Conservation (phyloP, 2,329 filamentous ascomycete species). For the Stagonosporopsis vannaccii region DNA sequence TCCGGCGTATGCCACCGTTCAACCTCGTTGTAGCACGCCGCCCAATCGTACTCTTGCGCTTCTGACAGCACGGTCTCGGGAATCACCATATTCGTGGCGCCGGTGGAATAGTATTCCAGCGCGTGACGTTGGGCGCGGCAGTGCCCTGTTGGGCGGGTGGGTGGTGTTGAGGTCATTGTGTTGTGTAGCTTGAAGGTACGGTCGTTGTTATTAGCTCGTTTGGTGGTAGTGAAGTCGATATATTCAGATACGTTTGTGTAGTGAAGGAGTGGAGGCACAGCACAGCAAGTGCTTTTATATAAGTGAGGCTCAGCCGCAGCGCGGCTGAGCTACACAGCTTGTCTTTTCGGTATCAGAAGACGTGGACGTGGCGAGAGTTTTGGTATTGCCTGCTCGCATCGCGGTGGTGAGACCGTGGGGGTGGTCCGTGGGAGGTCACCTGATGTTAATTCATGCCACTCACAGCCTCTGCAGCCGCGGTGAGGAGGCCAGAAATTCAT, state of each 20-base stretch:
- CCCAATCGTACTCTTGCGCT: constrained; percentile 30
- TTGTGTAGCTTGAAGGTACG: neutral
- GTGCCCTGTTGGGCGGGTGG: constrained; percentile 25
- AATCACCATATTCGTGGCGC: constrained; percentile 29
- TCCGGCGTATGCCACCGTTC: constrained; percentile 13
- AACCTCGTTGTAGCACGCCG: constrained; percentile 16
- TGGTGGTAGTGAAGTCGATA: neutral
- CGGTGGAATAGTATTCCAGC: constrained; percentile 27
- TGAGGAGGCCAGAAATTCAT: neutral
- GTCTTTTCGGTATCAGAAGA: neutral
- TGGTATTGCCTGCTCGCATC: neutral
- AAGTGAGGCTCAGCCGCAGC: neutral
- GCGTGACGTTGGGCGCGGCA: constrained; percentile 36
- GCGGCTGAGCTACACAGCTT: neutral
- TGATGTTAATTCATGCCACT: constrained; percentile 5
- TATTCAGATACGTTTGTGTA: neutral
- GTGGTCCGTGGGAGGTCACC: constrained; percentile 16
- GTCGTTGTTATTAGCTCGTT: neutral
- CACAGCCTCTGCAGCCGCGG: neutral
- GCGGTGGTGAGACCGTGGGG: constrained; percentile 18
- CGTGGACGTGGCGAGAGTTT: constrained; percentile 3
- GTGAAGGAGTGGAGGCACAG: neutral
- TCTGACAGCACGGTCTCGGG: constrained; percentile 23
- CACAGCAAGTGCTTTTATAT: neutral
- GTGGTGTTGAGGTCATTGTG: neutral